These are phyloP conservation scores for Blastobotrys americana DNA, from an alignment of 805 yeast species.

Conservation along the genomic window DNA sequence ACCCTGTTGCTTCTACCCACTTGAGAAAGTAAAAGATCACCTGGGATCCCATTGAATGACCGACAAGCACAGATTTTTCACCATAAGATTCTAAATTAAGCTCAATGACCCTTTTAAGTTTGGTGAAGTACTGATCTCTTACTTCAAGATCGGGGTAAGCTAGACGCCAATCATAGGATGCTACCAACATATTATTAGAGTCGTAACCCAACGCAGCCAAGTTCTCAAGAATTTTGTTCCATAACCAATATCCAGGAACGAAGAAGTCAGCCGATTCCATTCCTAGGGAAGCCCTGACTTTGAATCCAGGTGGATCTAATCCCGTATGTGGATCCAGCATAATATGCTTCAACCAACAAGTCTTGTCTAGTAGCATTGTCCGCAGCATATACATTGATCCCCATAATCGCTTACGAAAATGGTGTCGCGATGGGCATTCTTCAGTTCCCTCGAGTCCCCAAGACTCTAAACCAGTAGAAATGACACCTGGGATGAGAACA, in stretches of 20 bases:
- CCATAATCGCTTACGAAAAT: slow-evolving; percentile 91
- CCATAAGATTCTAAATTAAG: slow-evolving; percentile 44
- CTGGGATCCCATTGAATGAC: slow-evolving; percentile 98
- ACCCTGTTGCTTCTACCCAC: slow-evolving; percentile 92
- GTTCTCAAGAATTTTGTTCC: slow-evolving; percentile 94
- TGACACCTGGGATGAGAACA: slow-evolving; percentile 91
- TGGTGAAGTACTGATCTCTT: slow-evolving; percentile 79
- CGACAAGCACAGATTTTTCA: slow-evolving; percentile 64
- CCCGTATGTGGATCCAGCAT: slow-evolving; percentile 89
- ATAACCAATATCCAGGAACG: slow-evolving; percentile 96
- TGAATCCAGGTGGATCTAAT: slow-evolving; percentile 78
- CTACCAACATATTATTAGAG: slow-evolving; percentile 82
- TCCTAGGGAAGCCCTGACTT: slow-evolving; percentile 86
- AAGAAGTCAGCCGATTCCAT: slow-evolving; percentile 96
- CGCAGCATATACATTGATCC: slow-evolving; percentile 93
- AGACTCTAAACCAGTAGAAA: slow-evolving; percentile 88
- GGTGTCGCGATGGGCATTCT: slow-evolving; percentile 76
- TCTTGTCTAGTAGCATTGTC: slow-evolving; percentile 84
- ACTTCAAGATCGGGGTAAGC: slow-evolving; percentile 81
- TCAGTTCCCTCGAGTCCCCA: slow-evolving; percentile 76
- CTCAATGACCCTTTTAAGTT: slow-evolving; percentile 69
- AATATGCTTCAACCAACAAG: slow-evolving; percentile 89
- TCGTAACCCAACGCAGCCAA: slow-evolving; percentile 91
- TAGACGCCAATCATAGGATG: slow-evolving; percentile 94
- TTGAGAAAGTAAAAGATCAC: slow-evolving; percentile 80